Percentiles rank a stretch among this genome's conserved stretches.
phyloP scores from a whole-genome alignment of 2,329 filamentous ascomycete species.

The Diplodia corticola region DNA sequence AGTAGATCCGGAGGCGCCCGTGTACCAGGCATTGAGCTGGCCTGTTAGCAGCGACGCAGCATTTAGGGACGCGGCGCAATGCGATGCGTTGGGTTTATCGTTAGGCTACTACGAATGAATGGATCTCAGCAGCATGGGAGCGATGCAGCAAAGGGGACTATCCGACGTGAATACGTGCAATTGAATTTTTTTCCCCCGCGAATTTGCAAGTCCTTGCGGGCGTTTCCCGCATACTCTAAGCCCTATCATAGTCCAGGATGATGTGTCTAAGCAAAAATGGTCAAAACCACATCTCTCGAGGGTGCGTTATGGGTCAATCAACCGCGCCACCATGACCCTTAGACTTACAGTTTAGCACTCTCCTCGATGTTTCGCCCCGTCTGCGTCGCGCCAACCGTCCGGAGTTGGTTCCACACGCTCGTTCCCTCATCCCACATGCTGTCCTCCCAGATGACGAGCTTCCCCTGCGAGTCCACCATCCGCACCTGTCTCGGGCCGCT shows the following conservation, averaged over 20 bases:
- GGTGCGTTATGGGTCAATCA: background rate
- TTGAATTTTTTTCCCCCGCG: background rate
- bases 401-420: conserved; percentile 49
- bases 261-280: background rate
- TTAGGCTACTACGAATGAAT: conserved; percentile 29
- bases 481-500: conserved; percentile 42
- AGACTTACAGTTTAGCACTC: conserved; percentile 23
- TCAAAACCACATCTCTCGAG: background rate
- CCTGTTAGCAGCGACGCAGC: conserved; percentile 24
- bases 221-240: background rate
- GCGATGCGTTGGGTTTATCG: conserved; percentile 30
- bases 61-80: conserved; percentile 33
- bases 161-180: background rate
- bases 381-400: conserved; percentile 27
- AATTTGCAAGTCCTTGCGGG: background rate
- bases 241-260: background rate
- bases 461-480: conserved; percentile 48
- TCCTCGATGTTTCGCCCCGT: background rate
- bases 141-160: background rate
- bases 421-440: conserved; percentile 49
- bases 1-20: conserved; percentile 23
- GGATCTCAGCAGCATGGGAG: background rate
- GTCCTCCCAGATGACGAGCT: conserved; percentile 50
- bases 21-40: conserved; percentile 33
- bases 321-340: background rate